phyloP scores from a whole-genome alignment of 1,139 yeast species.

The Protomyces pachydermus region DNA sequence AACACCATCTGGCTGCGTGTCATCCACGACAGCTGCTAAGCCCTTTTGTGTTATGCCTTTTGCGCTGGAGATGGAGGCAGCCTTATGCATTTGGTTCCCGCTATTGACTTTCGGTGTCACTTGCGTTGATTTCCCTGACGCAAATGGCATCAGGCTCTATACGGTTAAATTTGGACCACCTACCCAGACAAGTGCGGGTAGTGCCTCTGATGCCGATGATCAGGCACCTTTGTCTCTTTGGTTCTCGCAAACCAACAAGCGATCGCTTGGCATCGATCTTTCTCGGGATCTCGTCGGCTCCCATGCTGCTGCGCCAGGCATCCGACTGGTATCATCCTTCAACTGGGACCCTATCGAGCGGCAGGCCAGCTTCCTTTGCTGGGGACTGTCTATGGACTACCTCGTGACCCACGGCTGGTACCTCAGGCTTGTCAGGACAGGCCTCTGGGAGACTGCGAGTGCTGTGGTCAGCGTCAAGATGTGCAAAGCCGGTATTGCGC shows the following conservation, averaged over 20 bases:
- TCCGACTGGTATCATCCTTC: slow-evolving; percentile 10
- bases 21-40: slow-evolving; percentile 1
- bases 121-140: slow-evolving; percentile 17
- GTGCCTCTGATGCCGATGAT: slow-evolving; percentile 5
- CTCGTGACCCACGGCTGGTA: slow-evolving; percentile 11
- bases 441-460: slow-evolving; percentile 13
- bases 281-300: slow-evolving; percentile 22
- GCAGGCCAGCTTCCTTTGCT: slow-evolving; percentile 21
- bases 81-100: slow-evolving; percentile 20
- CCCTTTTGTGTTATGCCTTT: slow-evolving; percentile 21
- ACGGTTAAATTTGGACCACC: slow-evolving; percentile 6
- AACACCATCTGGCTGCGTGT: neutral
- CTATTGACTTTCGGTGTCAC: slow-evolving; percentile 23
- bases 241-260: slow-evolving; percentile 17
- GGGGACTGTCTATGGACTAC: slow-evolving; percentile 13
- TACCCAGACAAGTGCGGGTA: neutral
- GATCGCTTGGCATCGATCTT: slow-evolving; percentile 8
- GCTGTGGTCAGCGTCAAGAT: slow-evolving; percentile 13
- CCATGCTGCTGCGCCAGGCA: slow-evolving; percentile 17
- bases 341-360: slow-evolving; percentile 14
- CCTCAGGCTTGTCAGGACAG: slow-evolving; percentile 12
- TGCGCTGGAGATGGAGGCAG: slow-evolving; percentile 24
- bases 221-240: slow-evolving; percentile 10
- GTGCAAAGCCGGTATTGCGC: slow-evolving; percentile 2
- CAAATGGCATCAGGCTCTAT: slow-evolving; percentile 9